Base-by-base conservation (phyloP, 2,329 filamentous ascomycete genomes). In the Chrysoporthe puriensis region DNA sequence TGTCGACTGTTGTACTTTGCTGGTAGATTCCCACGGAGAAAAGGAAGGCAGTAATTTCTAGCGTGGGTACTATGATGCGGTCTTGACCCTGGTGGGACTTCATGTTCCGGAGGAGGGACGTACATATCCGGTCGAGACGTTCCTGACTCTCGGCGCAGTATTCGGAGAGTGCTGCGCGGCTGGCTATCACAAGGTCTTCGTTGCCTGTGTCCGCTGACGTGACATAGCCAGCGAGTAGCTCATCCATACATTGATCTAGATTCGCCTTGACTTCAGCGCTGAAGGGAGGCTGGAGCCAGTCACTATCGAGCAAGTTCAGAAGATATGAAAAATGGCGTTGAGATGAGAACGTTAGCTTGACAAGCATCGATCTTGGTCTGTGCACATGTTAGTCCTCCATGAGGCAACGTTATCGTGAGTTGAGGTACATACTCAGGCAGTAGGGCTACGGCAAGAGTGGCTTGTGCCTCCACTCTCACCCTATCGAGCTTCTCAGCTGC, bases 401-500 rank as follows among this genome's bases (percentile, higher is more conserved):
- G 3, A 11, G 14, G 34, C 6, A 9, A 13, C 4, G 7, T 11
- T 7, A 16, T 2, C 42, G 6, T 32, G 36, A 14, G 14, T 6
- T 16, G 26, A 14, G 6, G 11, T 32, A 77, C 80, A 67, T 76
- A 89, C 88, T 77, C 78, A 34, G 80, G 70, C 36, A 78, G 71
- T n/a, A 87, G 72, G 32, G 81, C 73, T 58, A 85, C 71, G 4
- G 79, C 78, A 58, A 90, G 73, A 11, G 84, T 83, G 43, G 81
- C 78, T 69, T 90, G 88, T 1, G 90, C 91, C 70, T 88, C 85
- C 0, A 87, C 81, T 34, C 96, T 88, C 21, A 98, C 91, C 70
- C 93, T 91, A 77, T 98, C 95, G 1, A 98, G 84, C 76, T 97
- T 97, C 78, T 99, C 96, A 0, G 92, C 87, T 2, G 93, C 90